Percentiles rank a stretch among this genome's conserved stretches.
Evolutionary conservation across 2,329 filamentous ascomycete genomes (phyloP).

Genomic region (Cercospora sp.): DNA sequence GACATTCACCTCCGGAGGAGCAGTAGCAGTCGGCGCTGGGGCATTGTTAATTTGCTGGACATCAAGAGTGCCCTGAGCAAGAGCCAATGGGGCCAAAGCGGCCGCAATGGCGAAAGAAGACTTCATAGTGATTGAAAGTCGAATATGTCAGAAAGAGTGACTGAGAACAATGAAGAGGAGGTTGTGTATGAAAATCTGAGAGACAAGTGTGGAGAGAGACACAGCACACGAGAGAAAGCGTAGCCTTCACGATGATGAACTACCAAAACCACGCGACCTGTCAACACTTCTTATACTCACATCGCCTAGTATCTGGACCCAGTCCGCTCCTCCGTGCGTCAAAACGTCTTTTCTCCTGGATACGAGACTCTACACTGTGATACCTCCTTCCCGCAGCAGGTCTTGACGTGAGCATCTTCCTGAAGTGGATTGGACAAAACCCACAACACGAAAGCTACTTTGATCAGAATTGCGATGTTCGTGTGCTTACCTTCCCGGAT

Average conservation of each 20-base stretch:
- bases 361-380: neutral
- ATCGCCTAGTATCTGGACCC: neutral
- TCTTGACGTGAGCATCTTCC: neutral
- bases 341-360: neutral
- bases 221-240: neutral
- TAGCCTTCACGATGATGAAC: neutral
- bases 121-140: conserved; percentile 5
- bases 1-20: conserved; percentile 11
- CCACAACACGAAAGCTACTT: neutral
- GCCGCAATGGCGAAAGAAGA: conserved; percentile 9
- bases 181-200: no score
- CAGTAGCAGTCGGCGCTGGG: conserved; percentile 13
- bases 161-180: neutral
- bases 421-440: neutral
- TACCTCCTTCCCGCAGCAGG: neutral
- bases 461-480: neutral
- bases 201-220: neutral
- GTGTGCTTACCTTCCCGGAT: neutral
- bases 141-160: neutral
- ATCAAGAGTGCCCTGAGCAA: conserved; percentile 10
- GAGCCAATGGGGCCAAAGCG: conserved; percentile 9
- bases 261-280: neutral
- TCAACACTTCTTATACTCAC: neutral
- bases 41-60: conserved; percentile 11
- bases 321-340: neutral